Conservation (phyloP, 169 alveolate genomes). For the Eimeria sp. region DNA sequence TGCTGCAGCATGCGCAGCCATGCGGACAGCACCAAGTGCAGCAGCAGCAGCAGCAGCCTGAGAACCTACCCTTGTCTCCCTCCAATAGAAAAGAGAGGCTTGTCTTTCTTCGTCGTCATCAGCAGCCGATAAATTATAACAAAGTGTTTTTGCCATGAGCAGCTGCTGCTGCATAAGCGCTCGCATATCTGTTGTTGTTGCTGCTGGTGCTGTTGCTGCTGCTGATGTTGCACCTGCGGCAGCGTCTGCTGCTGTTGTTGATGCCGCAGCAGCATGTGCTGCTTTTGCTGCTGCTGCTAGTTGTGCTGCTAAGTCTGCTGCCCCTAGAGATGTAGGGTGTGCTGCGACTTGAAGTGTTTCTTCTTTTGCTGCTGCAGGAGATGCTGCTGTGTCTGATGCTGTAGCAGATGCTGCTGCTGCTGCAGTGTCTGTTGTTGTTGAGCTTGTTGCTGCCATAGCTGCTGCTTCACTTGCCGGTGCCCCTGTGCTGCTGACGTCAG, state of each 20-base stretch:
- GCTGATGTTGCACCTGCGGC: no score
- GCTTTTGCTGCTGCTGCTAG: not conserved
- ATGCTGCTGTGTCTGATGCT: not conserved
- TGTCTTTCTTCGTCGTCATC: not conserved
- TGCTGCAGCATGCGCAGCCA: not conserved
- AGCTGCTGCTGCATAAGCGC: not conserved
- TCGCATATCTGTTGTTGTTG: not conserved
- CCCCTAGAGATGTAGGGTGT: not conserved
- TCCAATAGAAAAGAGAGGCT: not conserved
- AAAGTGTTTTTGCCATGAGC: not conserved
- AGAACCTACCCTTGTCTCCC: not conserved
- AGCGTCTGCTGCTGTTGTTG: not conserved
- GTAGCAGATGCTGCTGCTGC: not conserved
- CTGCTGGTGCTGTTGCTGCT: not conserved
- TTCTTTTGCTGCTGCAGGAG: not conserved
- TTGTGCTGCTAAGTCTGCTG: not conserved
- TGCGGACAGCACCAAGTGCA: constrained; percentile 8
- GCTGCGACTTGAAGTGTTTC: not conserved
- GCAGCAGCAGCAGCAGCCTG: constrained; percentile 50
- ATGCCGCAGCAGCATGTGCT: not conserved
- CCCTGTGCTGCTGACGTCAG: not conserved
- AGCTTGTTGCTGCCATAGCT: not conserved
- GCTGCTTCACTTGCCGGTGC: not conserved
- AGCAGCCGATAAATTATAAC: not conserved
- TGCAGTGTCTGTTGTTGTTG: no score